A percentile compares a stretch with the other conserved stretches of the same genome.
These are phyloP conservation scores for Rhizopus arrhizus DNA, from an alignment of 371 early-diverging fungal genomes.

Conservation along the genomic window DNA sequence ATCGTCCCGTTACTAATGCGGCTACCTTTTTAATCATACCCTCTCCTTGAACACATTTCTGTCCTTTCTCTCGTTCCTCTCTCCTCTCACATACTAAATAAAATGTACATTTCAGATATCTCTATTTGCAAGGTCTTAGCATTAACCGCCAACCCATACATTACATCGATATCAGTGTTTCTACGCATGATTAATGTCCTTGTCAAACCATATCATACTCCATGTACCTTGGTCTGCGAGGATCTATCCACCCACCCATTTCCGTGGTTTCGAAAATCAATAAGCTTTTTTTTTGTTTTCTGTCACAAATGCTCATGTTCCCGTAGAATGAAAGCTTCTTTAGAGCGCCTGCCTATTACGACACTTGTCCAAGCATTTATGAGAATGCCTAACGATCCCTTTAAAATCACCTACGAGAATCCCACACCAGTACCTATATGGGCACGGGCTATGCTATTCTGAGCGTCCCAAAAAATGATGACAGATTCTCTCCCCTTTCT, in stretches of 20 bases:
- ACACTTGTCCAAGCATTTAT: too few species aligned
- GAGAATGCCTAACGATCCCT: too few species aligned
- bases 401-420: too few species aligned
- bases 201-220: constrained; percentile 1
- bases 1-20: constrained; percentile 1
- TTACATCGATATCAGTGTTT: constrained; percentile 1
- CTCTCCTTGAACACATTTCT: not conserved
- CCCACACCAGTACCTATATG: too few species aligned
- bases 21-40: not conserved
- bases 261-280: too few species aligned
- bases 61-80: not conserved
- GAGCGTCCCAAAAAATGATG: too few species aligned
- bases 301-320: too few species aligned
- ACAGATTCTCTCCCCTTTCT: too few species aligned
- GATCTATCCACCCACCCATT: not conserved
- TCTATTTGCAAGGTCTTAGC: not conserved
- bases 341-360: too few species aligned
- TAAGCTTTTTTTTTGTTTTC: too few species aligned
- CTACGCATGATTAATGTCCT: constrained; percentile 1
- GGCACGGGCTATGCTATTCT: too few species aligned
- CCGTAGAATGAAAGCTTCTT: too few species aligned
- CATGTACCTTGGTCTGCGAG: not conserved
- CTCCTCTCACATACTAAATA: constrained; percentile 2
- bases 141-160: not conserved
- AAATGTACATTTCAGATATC: not conserved